phyloP scores from a whole-genome alignment of 192 early-diverging fungal genomes.

The Gonapodya sp. region DNA sequence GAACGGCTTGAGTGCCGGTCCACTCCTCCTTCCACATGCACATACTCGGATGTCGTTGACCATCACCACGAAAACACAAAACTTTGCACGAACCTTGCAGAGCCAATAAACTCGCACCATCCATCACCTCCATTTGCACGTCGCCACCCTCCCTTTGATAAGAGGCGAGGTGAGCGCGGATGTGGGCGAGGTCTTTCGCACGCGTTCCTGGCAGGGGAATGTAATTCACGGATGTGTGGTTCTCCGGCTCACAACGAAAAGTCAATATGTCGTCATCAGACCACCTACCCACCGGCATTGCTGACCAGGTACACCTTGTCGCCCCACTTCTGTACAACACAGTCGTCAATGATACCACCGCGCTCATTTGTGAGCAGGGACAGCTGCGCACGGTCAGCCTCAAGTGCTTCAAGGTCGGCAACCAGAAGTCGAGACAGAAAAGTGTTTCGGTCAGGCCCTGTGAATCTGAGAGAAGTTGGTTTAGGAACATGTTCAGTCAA shows the following conservation, averaged over 20 bases:
- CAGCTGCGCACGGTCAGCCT: conserved; percentile 68
- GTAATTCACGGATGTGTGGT: background rate
- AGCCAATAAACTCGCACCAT: conserved; percentile 79
- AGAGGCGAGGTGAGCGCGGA: conserved; percentile 60
- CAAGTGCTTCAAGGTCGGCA: conserved; percentile 72
- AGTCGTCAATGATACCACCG: conserved; percentile 98
- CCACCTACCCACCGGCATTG: conserved; percentile 60
- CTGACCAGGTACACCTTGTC: conserved; percentile 81
- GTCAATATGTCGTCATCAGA: too few species aligned
- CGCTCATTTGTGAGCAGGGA: conserved; percentile 92
- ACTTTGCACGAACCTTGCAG: conserved; percentile 62
- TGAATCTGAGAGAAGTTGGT: conserved; percentile 43
- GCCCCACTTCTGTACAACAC: conserved; percentile 78
- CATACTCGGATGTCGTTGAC: conserved; percentile 9
- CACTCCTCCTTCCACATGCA: too few species aligned
- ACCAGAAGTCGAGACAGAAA: conserved; percentile 86
- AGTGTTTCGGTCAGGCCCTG: conserved; percentile 73
- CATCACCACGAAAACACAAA: conserved; percentile 2
- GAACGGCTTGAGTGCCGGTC: background rate
- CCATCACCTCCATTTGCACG: conserved; percentile 75
- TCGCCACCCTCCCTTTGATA: conserved; percentile 88
- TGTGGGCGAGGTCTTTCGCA: conserved; percentile 89
- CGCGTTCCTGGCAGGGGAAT: conserved; percentile 1
- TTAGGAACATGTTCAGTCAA: too few species aligned
- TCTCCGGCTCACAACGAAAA: too few species aligned